Evolutionary conservation across 306 rosid genomes (phyloP), one percentile per base, ranked within the genome.

Genomic region (Echinosophora koreensis): DNA sequence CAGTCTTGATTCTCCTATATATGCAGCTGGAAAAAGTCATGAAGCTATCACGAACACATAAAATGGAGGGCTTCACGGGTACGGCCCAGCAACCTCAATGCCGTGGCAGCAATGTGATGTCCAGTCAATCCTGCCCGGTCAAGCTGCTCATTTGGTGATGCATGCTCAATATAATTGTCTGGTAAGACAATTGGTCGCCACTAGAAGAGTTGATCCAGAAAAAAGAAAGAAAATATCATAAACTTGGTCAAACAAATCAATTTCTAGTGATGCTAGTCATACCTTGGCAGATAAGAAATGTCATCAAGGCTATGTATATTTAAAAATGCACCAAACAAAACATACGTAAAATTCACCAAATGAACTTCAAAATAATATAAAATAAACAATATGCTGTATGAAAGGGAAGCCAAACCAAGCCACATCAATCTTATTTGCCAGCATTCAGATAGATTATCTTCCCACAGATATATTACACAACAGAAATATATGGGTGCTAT

Each of bases 101-200:
- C 88, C 0, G 97, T 87, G 6, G 98, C 97, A 62, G 98, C 97
- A 35, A 94, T 92, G 83, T 88, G 97, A 79, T 92, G 89, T 64
- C 97, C 98, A 0, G 90, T 90, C 85, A 94, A 55, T 63, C 97
- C 98, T 0, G 97, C 95, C 63, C 88, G 80, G 27, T 88, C 82
- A 77, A 94, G 93, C 73, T 94, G 97, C 78, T 94, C 92, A 10
- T 71, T 84, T 74, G 97, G 91, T 8, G 97, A 87, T 56, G 97
- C 93, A 34, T 89, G 97, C 78, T 92, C 97, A 58, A 94, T 87
- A 76, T 94, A 94, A 54, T 81, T 84, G 84, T 94, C 97, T 4
- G 97, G 98, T 84, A 94, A 83, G 47, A 82, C 91, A 69, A 94
- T 80, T 0, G 97, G 97, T 72, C 98, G 92, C 98, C 98, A 92